Percentiles rank a stretch among this genome's conserved stretches.
phyloP scores from a whole-genome alignment of 805 yeast species.

The Suhomyces tanzawaensis region DNA sequence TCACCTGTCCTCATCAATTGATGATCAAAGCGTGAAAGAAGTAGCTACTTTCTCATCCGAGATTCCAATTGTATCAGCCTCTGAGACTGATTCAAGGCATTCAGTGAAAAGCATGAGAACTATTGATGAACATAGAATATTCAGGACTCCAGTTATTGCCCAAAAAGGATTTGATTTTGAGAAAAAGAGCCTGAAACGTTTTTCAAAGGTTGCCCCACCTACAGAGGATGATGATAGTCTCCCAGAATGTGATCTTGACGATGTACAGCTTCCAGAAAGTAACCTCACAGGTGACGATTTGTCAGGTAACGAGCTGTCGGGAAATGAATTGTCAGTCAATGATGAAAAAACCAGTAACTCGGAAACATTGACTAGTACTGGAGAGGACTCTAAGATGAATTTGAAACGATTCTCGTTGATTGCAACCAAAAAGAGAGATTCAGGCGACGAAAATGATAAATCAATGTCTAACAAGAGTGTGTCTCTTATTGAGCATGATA shows the following conservation, averaged over 20 bases:
- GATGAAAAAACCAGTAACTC: constrained; percentile 9
- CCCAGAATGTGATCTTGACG: constrained; percentile 11
- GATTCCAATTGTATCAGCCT: background rate
- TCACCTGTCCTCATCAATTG: background rate
- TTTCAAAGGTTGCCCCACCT: background rate
- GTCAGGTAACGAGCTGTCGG: background rate
- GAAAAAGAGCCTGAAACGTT: background rate
- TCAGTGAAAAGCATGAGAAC: background rate
- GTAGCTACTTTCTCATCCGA: constrained; percentile 1
- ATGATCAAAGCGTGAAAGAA: background rate
- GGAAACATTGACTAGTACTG: constrained; percentile 5
- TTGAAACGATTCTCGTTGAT: constrained; percentile 6
- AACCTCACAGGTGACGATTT: constrained; percentile 2
- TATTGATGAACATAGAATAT: background rate
- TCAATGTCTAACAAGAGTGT: constrained; percentile 4
- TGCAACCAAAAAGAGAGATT: constrained; percentile 8
- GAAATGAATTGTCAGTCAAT: background rate
- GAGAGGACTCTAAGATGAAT: constrained; percentile 4
- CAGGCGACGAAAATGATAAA: constrained; percentile 5
- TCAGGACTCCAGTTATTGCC: constrained; percentile 3
- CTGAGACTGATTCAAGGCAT: background rate
- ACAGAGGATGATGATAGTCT: constrained; percentile 6
- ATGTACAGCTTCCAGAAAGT: constrained; percentile 10
- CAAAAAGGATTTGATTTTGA: constrained; percentile 1
- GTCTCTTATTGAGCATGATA: constrained; percentile 8